Base-by-base conservation (phyloP, 1,284 basidiomycete species). In the Apiotrichum mycotoxinovorans region DNA sequence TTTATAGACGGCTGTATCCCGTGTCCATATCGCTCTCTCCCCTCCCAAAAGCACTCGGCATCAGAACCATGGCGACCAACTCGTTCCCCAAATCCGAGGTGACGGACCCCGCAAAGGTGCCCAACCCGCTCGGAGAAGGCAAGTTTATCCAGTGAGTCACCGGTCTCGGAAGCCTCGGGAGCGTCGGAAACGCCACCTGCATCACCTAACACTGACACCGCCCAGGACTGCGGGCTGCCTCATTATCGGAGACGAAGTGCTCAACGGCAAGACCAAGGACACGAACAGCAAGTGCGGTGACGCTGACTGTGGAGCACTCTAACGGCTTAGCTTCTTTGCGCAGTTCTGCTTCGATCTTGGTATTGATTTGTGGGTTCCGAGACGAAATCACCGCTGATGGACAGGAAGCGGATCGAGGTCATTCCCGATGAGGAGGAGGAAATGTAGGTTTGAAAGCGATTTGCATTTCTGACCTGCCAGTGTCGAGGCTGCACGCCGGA, bases 391-490 rank as follows among this genome's bases (percentile, higher is more conserved):
- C 12, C 4, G 20, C 56, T 65, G 40, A 63, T 46, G 1, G 14
- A 7, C 50, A 91, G 88, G 60, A 90, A 90, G 75, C 84, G 87
- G 38, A 85, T 96, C 69, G 91, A 97, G 68, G 91, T 97, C 51
- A 88, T 98, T 51, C 81, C 94, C 1, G 94, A 97, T 70, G 87
- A 92, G 53, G 88, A 92, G 70, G 84, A 85, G 12, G 87, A 92
- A 71, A 97, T 96, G 89, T 90, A 68, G 64, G 86, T 44, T 40
- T 4, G 1, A n/a, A n/a, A 1, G 2, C 15, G 18, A 10, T 11
- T 20, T 18, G 76, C 26, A 26, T 23, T 33, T 12, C 54, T 60
- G 42, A 60, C 51, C n/a, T 18, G 15, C 12, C 70, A 91, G 89
- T 62, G 80, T 90, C 57, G 90, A 95, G 70, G 90, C 93, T 1